Evolutionary conservation across 1,139 yeast species (phyloP).

Genomic region (Zygosaccharomyces sapae): DNA sequence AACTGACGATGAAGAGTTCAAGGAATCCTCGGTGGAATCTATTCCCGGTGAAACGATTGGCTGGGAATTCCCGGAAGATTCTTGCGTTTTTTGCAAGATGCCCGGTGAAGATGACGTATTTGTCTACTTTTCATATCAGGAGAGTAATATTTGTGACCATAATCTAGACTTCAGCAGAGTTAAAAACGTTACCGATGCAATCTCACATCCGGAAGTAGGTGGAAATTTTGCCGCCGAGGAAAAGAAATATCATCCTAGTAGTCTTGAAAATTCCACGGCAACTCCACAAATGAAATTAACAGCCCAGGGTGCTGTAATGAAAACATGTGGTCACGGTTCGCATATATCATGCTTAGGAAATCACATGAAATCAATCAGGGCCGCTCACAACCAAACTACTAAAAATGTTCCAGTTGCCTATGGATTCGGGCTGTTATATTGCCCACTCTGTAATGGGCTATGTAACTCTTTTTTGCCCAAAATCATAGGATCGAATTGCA

Average conservation of each 20-base stretch:
- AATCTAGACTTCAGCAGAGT: constrained; percentile 14
- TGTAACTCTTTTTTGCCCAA: constrained; percentile 78
- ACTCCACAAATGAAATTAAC: constrained; percentile 4
- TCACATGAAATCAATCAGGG: constrained; percentile 51
- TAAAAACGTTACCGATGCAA: not conserved
- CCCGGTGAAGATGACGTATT: constrained; percentile 68
- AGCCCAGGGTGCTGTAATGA: constrained; percentile 45
- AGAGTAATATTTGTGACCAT: constrained; percentile 29
- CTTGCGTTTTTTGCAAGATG: constrained; percentile 87
- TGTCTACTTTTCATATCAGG: constrained; percentile 40
- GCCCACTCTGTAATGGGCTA: constrained; percentile 88
- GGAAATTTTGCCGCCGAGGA: not conserved
- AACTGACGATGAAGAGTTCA: constrained; percentile 38
- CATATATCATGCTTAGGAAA: constrained; percentile 74
- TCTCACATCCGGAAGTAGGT: not conserved
- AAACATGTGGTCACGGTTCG: constrained; percentile 94
- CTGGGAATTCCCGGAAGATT: constrained; percentile 76
- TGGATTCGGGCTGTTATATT: constrained; percentile 68
- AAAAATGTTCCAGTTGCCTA: constrained; percentile 76
- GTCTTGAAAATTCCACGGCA: not conserved
- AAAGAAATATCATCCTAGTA: not conserved
- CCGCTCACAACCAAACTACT: constrained; percentile 67
- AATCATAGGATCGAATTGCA: constrained; percentile 10
- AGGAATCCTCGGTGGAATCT: constrained; percentile 28
- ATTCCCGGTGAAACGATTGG: constrained; percentile 28